A percentile compares a stretch with the other conserved stretches of the same genome.
Evolutionary conservation across 495 filamentous ascomycete species (phyloP).

Genomic region (Darksidea phi): DNA sequence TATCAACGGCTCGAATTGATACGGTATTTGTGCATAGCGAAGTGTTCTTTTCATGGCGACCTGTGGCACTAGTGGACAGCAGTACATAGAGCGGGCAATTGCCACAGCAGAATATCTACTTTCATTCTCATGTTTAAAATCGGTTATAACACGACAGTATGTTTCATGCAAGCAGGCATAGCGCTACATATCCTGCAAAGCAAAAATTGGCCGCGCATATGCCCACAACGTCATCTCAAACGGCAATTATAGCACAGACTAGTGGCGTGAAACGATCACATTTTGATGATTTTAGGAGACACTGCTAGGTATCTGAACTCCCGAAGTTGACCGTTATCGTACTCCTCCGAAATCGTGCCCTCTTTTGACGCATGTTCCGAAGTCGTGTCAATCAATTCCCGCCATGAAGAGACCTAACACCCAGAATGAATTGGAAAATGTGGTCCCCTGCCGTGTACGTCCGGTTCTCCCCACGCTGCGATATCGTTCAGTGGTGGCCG

Average conservation of each 20-base stretch:
- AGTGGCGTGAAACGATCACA: conserved; percentile 18
- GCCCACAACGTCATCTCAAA: too few relatives aligned
- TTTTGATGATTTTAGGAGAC: conserved; percentile 13
- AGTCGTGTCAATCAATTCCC: conserved; percentile 10
- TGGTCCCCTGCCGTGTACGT: not conserved
- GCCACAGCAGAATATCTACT: too few relatives aligned
- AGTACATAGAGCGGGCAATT: too few relatives aligned
- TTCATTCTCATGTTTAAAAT: too few relatives aligned
- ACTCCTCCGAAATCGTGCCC: conserved; percentile 15
- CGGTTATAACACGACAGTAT: too few relatives aligned
- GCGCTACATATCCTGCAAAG: too few relatives aligned
- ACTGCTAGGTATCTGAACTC: conserved; percentile 4
- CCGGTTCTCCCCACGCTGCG: conserved; percentile 5
- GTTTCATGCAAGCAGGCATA: too few relatives aligned
- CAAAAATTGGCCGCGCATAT: too few relatives aligned
- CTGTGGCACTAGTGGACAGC: too few relatives aligned
- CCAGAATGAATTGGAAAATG: conserved; percentile 24
- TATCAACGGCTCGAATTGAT: too few relatives aligned
- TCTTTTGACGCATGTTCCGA: conserved; percentile 3
- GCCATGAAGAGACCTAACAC: conserved; percentile 24
- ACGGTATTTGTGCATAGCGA: too few relatives aligned
- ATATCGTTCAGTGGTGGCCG: conserved; percentile 61
- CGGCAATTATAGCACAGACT: not conserved
- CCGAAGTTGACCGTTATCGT: not conserved
- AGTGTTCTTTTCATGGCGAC: too few relatives aligned